Evolutionary conservation across 768 basidiomycete species (phyloP).

Genomic region (Tricholoma furcatifolium): DNA sequence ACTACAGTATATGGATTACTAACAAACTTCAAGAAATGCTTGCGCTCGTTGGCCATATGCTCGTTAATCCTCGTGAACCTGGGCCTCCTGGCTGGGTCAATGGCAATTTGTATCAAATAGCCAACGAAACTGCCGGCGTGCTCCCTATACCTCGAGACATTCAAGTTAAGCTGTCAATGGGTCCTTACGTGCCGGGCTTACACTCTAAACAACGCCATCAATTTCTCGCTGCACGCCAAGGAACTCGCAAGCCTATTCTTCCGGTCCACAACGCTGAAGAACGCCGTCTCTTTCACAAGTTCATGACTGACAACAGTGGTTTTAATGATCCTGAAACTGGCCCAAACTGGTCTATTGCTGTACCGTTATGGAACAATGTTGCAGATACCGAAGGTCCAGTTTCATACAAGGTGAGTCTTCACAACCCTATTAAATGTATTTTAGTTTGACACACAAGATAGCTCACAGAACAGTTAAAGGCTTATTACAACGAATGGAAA

Average conservation of each 20-base stretch:
- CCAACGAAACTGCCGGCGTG: constrained; percentile 1
- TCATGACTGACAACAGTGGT: background rate
- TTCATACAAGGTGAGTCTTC: background rate
- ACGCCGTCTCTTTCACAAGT: background rate
- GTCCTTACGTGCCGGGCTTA: background rate
- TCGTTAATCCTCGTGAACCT: background rate
- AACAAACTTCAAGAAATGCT: constrained; percentile 11
- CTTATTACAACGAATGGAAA: background rate
- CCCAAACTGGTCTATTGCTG: background rate
- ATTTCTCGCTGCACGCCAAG: background rate
- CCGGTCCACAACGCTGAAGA: background rate
- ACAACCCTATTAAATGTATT: background rate
- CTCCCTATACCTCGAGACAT: constrained; percentile 2
- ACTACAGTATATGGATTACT: constrained; percentile 20
- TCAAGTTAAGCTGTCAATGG: background rate
- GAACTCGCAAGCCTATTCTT: background rate
- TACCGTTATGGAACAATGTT: background rate
- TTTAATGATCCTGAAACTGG: background rate
- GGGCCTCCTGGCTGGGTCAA: constrained; percentile 8
- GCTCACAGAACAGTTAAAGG: background rate
- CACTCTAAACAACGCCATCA: background rate
- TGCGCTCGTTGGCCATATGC: background rate
- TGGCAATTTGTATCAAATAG: constrained; percentile 2
- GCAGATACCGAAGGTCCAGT: background rate
- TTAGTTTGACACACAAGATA: background rate